Evolutionary conservation across 2,329 filamentous ascomycete genomes (phyloP), one percentile per base, ranked within the genome.

Genomic region (Fusarium humuli): DNA sequence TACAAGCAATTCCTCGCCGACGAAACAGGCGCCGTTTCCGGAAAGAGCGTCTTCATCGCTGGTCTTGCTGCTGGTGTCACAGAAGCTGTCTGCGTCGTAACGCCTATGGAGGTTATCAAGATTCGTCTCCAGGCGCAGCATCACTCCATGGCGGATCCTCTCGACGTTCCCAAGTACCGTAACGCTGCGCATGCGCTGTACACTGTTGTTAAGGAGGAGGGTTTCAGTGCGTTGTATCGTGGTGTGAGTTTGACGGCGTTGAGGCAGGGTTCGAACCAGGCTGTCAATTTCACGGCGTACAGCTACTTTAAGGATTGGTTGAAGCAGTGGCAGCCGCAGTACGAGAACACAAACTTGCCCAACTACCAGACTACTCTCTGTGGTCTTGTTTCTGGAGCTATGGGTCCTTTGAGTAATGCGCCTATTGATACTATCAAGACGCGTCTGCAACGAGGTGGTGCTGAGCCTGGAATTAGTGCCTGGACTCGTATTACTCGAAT

Each of bases 351-450:
- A 18, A 89, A 90, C 73, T 85, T 99, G 44, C 95, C 96, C 3
- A 89, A 90, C 56, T 98, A 92, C 82, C 94, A 98, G 83, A 99
- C 96, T 3, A 94, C 94, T 8, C 53, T 95, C 9, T 97, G 98
- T 73, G 96, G 94, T 34, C 86, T 99, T 58, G 91, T 99, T 27
- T 93, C 90, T 57, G 96, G 96, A 73, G 96, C 96, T 67, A 97
- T 99, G 88, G 96, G 96, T 2, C 96, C 96, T 7, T 88, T 99
- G 77, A 96, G 92, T 75, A 99, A 99, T 79, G 96, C 97, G 29
- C 96, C 96, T 23, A 98, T 99, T 79, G 96, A 99, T 78, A 99
- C 96, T 41, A 98, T 99, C 85, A 99, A 99, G 90, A 99, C 96
- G 44, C 86, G 96, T 53, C 83, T 99, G 79, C 96, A 99, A 81